Base-by-base conservation (phyloP, 768 basidiomycete genomes). In the Daedaleopsis nitida region DNA sequence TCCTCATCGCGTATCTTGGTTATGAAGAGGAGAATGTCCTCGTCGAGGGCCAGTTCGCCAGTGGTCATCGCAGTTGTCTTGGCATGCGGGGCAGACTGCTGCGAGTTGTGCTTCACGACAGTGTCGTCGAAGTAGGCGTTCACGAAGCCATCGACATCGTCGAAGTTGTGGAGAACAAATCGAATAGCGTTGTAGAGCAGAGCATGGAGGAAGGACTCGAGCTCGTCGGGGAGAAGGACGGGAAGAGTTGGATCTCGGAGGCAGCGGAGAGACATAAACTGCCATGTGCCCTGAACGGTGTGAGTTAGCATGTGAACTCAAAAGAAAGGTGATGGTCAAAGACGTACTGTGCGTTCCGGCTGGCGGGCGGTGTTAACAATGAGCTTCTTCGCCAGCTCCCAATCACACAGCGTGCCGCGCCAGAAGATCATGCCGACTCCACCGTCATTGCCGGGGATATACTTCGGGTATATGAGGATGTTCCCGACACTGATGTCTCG, bases 191-290 rank as follows among this genome's bases (percentile, higher is more conserved):
- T 53, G n/a, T 52, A 57, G 21, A 62, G 34, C 12, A 62, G 35
- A 45, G 60, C 35, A 34, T 67, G 55, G 11, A 65, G 23, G 43
- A 69, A 65, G 0, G 66, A 61, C 39, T 69, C 68, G 4, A 68
- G 52, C 35, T 68, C 67, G 38, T 68, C 67, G 1, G 64, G 34
- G 9, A 67, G 17, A 14, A 27, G 32, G n/a, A 55, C 35, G 2
- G 51, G 39, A 19, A 57, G 64, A 13, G 14, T 8, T 6, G 64
- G 62, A 24, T 60, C 35, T 11, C 49, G 10, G 0, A 65, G 60
- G 1, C 52, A 54, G 4, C 24, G 34, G 1, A 60, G 55, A 2
- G 69, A 65, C 59, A 64, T 62, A 60, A 60, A 70, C 24, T 59
- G 62, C 66, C 61, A 65, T 14, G 69, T 70, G 17, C 67, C 69